Base-by-base conservation (phyloP, 495 filamentous ascomycete genomes). In the Talaromyces proteolyticus region DNA sequence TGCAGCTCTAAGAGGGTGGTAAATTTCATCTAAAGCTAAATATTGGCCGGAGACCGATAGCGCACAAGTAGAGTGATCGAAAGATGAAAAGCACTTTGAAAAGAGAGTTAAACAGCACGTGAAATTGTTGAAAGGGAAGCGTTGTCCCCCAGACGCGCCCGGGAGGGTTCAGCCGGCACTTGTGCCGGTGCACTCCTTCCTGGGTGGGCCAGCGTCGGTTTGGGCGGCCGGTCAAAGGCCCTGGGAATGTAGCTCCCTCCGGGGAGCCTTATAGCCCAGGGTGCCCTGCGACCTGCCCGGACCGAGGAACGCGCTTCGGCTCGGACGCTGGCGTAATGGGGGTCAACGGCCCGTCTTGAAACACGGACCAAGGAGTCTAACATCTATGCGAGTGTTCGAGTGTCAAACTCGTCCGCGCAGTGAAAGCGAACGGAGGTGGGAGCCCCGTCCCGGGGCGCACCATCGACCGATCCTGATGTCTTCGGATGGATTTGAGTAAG, bases 81-180 rank as follows among this genome's bases (percentile, higher is more conserved):
- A 81, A 82, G 75, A 82, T 82, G 73, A 83, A 84, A 81, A 83
- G 78, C 71, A 81, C 78, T 80, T 83, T 83, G 76, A 74, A 82
- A 82, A 81, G 75, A 80, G 76, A 80, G 77, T 81, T 73, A 82
- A 84, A 84, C 63, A 84, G 79, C 72, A 82, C 75, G 80, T 83
- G 76, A 84, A 84, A 83, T 83, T 84, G 75, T 82, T 84, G 75
- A 83, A 82, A 82, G 79, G 79, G 80, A 84, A 84, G 77, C 79
- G 78, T 75, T 81, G 77, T 67, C 72, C 67, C 77, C 68, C 76
- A 83, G 78, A 82, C 75, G 72, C 77, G 75, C 60, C 58, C 60
- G 57, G 49, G 58, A 63, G 58, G 53, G 72, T 76, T 81, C 74
- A 78, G 68, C 74, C 65, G 64, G 62, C 64, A 64, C 79, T 80